Evolutionary conservation across 257 asterid genomes (phyloP), one percentile per base, ranked within the genome.

Genomic region (Anisodus acutangulus): DNA sequence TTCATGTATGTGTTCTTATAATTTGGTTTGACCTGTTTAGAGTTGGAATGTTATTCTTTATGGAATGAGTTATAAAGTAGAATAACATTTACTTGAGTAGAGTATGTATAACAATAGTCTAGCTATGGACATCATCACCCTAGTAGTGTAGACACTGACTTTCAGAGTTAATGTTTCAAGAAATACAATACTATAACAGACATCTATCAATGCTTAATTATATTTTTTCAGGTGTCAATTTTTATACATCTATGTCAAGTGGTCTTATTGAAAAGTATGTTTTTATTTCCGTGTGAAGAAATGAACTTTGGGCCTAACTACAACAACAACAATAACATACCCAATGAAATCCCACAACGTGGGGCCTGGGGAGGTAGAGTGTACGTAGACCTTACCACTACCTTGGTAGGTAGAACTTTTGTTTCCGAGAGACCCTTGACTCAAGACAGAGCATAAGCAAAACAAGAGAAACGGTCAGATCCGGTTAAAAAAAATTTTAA

Each of bases 1-100:
- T 22, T 74, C 43, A n/a, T 49, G 5, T n/a, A 43, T 47, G 8
- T 49, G 43, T 74, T 74, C 60, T 74, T 49, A 19, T 74, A 74
- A 74, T 19, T 74, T 47, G 80, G 80, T 74, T 74, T 49, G 80
- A 49, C 10, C 22, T 49, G 43, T 49, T 49, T 74, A 74, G 80
- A 22, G 62, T 74, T 74, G 11, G 45, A 49, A 22, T 19, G 10
- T 3, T n/a, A 71, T 9, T 71, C 39, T 71, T 6, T 43, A 10
- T 71, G n/a, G 79, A 16, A 64, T 41, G 4, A 17, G 55, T 70
- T 17, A 70, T 35, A 70, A 5, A 54, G 55, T 70, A 70, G 15
- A 70, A 41, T 41, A 59, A 3, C 58, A 71, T 45, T 22, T 71
- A 11, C 39, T 45, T 45, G 79, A 71, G 79, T 71, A 45, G 57